phyloP scores from a whole-genome alignment of 2,329 filamentous ascomycete species.

The Fonsecaea multimorphosa region DNA sequence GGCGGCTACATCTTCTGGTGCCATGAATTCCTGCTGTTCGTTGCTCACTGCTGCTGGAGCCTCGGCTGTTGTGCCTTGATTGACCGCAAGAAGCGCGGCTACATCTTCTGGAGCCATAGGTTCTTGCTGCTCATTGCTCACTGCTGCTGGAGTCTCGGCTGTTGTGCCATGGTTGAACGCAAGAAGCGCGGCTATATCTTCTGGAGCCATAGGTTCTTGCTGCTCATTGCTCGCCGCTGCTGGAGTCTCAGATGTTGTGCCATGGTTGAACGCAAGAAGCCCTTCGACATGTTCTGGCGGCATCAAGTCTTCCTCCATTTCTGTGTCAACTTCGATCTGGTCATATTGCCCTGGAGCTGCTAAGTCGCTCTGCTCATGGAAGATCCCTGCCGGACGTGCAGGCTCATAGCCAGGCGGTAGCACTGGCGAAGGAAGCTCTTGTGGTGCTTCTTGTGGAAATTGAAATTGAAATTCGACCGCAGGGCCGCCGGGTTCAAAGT shows the following conservation, averaged over 20 bases:
- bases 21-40: background rate
- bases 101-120: background rate
- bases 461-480: background rate
- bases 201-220: background rate
- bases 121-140: background rate
- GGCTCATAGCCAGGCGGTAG: background rate
- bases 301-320: background rate
- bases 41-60: background rate
- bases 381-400: background rate
- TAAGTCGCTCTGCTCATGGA: background rate
- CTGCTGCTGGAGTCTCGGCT: background rate
- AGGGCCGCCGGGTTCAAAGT: background rate
- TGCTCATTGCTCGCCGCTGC: background rate
- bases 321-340: background rate
- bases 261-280: background rate
- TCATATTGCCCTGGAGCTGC: background rate
- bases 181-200: background rate
- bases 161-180: background rate
- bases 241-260: background rate
- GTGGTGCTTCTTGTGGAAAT: background rate
- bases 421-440: background rate
- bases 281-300: background rate
- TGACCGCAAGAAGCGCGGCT: background rate
- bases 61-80: background rate
- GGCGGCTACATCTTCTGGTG: background rate